A percentile compares a stretch with the other conserved stretches of the same genome.
Conservation (phyloP, 352 stramenopile species). For the Chrysophaeum taylorii region DNA sequence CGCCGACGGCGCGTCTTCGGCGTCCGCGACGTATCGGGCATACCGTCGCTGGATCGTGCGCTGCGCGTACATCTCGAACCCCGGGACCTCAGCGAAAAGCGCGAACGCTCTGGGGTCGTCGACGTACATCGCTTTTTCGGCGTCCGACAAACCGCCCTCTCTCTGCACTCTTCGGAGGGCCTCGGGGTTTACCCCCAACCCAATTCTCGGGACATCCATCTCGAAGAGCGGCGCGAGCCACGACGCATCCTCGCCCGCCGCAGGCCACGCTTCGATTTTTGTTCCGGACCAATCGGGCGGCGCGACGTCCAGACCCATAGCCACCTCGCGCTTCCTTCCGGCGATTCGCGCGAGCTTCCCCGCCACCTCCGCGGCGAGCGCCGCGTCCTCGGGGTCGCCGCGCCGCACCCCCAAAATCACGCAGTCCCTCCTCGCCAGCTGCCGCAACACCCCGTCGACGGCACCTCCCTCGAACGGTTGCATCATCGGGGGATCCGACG, state of each 20-base stretch:
- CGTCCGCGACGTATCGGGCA: neutral
- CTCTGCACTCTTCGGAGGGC: neutral
- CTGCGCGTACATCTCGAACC: neutral
- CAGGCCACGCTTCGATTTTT: neutral
- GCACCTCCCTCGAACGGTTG: neutral
- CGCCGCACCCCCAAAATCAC: neutral
- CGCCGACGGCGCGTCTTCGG: neutral
- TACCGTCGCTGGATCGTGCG: neutral
- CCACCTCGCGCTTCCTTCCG: neutral
- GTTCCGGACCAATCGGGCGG: neutral
- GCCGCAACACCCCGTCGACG: neutral
- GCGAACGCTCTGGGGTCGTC: constrained; percentile 3
- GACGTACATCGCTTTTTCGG: neutral
- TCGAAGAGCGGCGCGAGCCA: neutral
- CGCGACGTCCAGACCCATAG: neutral
- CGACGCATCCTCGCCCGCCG: neutral
- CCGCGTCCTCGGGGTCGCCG: neutral
- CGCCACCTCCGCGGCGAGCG: neutral
- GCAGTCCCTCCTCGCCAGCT: neutral
- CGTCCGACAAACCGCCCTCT: neutral
- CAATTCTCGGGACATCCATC: neutral
- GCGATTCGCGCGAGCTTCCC: neutral
- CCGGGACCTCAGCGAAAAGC: neutral
- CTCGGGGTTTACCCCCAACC: neutral
- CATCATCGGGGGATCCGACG: neutral